Conservation (phyloP, 306 rosid genomes). For the Luffa acutangula region DNA sequence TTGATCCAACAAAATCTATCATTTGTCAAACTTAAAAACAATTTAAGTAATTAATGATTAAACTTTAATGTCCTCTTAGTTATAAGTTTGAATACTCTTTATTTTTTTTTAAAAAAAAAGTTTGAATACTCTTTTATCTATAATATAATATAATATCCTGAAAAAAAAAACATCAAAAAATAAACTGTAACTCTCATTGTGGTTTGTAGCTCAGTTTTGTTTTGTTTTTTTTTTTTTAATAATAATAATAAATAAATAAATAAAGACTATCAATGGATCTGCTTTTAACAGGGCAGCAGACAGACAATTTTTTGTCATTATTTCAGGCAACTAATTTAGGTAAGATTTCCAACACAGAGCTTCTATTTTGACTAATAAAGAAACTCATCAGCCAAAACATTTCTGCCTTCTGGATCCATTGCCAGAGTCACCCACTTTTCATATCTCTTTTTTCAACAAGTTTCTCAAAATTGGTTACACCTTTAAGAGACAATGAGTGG, state of each 20-base stretch:
- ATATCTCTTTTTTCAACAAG: neutral
- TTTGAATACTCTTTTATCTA: neutral
- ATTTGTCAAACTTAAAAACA: neutral
- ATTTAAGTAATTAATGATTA: too few relatives aligned
- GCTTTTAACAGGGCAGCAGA: neutral
- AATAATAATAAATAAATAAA: neutral
- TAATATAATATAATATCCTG: neutral
- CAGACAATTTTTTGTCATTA: neutral
- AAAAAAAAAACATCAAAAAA: neutral
- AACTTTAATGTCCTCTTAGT: too few relatives aligned
- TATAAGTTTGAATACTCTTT: neutral
- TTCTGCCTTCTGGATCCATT: neutral
- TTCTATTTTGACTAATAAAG: neutral
- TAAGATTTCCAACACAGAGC: constrained; percentile 2
- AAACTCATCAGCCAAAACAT: neutral
- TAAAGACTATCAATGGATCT: neutral
- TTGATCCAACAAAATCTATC: neutral
- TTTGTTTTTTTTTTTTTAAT: neutral
- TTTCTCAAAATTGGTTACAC: neutral
- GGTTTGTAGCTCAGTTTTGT: neutral
- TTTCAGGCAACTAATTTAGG: constrained; percentile 1
- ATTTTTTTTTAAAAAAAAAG: too few relatives aligned
- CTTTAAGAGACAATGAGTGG: neutral
- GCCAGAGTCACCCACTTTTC: neutral
- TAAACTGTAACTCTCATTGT: neutral